Conservation (phyloP, 805 yeast genomes). For the Metschnikowia corniflorae region DNA sequence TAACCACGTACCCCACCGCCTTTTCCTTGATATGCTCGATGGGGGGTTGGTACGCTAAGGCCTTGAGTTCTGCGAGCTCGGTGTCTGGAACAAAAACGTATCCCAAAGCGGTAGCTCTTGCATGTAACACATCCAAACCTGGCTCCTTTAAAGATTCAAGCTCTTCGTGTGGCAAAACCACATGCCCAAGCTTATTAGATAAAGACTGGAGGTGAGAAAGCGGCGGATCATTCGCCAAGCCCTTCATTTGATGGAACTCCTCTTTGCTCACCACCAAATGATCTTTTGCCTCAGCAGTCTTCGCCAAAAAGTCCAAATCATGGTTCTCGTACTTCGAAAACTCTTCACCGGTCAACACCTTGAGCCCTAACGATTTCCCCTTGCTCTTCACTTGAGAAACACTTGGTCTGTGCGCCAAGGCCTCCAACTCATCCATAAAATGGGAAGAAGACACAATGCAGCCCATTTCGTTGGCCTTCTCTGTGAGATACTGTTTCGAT, state of each 20-base stretch:
- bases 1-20: constrained; percentile 18
- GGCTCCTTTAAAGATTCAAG: constrained; percentile 9
- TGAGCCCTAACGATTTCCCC: constrained; percentile 9
- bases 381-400: constrained; percentile 1
- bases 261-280: constrained; percentile 11
- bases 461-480: constrained; percentile 35
- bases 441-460: constrained; percentile 27
- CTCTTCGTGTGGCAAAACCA: constrained; percentile 13
- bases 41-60: constrained; percentile 14
- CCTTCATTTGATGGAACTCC: constrained; percentile 4
- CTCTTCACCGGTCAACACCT: constrained; percentile 9
- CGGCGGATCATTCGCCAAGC: constrained; percentile 19
- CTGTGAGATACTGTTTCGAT: constrained; percentile 27
- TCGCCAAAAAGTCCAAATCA: constrained; percentile 6
- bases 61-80: constrained; percentile 5
- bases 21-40: constrained; percentile 14
- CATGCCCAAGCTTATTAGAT: constrained; percentile 12
- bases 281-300: constrained; percentile 8
- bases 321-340: constrained; percentile 12
- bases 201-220: constrained; percentile 19
- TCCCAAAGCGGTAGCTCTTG: constrained; percentile 3
- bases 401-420: constrained; percentile 12
- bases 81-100: constrained; percentile 5
- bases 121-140: constrained; percentile 2
- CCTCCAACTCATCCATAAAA: constrained; percentile 29